Percentiles rank a stretch among this genome's conserved stretches.
Evolutionary conservation across 768 basidiomycete genomes (phyloP).

Genomic region (Lentinula sp.): DNA sequence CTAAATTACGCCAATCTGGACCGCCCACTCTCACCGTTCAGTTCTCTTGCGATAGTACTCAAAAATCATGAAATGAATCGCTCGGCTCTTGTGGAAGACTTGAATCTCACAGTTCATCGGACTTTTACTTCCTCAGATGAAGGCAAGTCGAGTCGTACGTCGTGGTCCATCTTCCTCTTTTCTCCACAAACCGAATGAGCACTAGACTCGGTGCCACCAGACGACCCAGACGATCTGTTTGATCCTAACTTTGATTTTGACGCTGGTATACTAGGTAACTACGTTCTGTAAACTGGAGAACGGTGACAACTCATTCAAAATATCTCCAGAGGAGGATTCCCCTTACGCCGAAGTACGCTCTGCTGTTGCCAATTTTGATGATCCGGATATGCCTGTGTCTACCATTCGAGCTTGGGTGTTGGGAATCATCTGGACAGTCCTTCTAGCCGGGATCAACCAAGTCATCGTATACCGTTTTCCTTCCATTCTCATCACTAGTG

Average conservation of each 20-base stretch:
- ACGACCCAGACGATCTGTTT: conserved; percentile 1
- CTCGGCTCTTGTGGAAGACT: not conserved
- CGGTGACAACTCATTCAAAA: too few relatives aligned
- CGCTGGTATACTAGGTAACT: not conserved
- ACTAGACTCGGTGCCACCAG: not conserved
- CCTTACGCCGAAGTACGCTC: conserved; percentile 73
- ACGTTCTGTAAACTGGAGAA: not conserved
- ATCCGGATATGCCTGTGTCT: conserved; percentile 49
- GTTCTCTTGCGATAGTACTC: not conserved
- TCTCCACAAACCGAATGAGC: not conserved
- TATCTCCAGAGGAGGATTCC: conserved; percentile 50
- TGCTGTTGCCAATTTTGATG: conserved; percentile 62
- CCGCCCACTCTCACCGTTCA: not conserved
- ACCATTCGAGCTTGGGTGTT: conserved; percentile 49
- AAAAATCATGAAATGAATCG: not conserved
- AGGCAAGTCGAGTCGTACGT: not conserved
- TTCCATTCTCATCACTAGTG: conserved; percentile 10
- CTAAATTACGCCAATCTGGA: not conserved
- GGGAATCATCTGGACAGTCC: conserved; percentile 45
- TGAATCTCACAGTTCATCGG: not conserved
- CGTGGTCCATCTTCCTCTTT: not conserved
- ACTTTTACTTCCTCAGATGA: not conserved
- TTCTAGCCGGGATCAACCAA: conserved; percentile 51
- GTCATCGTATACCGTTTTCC: conserved; percentile 56
- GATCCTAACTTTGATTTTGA: conserved; percentile 8